Evolutionary conservation across 1,139 yeast genomes (phyloP).

Genomic region (Blastobotrys elegans): DNA sequence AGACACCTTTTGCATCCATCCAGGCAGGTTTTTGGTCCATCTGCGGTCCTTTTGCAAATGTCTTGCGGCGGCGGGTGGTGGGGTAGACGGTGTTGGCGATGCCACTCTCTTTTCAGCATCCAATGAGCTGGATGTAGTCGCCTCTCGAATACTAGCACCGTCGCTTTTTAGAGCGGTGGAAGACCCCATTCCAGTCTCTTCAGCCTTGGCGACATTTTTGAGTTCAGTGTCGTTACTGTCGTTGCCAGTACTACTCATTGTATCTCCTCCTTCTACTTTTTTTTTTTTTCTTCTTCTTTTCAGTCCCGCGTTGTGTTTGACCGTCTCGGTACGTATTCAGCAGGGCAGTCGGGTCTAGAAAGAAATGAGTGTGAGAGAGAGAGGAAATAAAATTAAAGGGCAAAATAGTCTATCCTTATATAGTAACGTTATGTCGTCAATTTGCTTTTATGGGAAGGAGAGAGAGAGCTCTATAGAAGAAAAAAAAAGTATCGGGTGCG

Average conservation of each 20-base stretch:
- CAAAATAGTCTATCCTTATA: background rate
- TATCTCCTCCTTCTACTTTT: too few relatives aligned
- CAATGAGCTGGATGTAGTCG: background rate
- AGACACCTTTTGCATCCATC: slow-evolving; percentile 8
- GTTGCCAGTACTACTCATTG: too few relatives aligned
- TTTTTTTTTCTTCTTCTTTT: too few relatives aligned
- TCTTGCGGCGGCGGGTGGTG: too few relatives aligned
- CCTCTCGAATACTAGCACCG: background rate
- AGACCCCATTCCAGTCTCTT: background rate
- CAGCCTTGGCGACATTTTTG: background rate
- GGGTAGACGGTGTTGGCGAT: background rate
- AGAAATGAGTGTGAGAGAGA: background rate
- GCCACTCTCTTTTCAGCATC: background rate
- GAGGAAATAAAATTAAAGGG: background rate
- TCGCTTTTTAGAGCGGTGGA: background rate
- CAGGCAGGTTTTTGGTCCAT: slow-evolving; percentile 10
- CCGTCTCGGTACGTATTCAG: background rate
- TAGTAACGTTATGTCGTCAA: too few relatives aligned
- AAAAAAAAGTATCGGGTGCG: background rate
- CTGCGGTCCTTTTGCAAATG: background rate
- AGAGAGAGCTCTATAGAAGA: background rate
- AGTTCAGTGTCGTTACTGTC: too few relatives aligned
- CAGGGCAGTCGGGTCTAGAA: too few relatives aligned
- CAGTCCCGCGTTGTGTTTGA: background rate
- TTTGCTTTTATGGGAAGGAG: too few relatives aligned